These are phyloP conservation scores for Aspergillus tamarii DNA, from an alignment of 2,329 filamentous ascomycete genomes.

Conservation along the genomic window DNA sequence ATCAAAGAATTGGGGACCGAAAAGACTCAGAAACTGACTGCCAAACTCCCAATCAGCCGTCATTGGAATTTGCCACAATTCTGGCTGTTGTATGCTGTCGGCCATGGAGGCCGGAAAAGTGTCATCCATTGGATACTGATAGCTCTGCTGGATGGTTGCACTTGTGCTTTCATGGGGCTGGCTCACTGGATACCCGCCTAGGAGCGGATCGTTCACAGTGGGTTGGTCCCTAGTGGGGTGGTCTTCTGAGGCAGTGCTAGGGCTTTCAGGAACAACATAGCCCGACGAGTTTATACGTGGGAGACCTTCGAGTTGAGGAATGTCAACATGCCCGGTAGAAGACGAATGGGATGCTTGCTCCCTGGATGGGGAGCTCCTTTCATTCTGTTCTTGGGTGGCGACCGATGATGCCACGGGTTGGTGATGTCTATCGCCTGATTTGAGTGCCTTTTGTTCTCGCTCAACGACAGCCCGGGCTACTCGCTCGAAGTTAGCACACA, in stretches of 20 bases:
- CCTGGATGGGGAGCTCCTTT: slow-evolving; percentile 11
- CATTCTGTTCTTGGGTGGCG: not conserved
- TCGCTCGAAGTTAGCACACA: slow-evolving; percentile 89
- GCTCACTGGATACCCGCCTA: not conserved
- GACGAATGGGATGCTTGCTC: slow-evolving; percentile 10
- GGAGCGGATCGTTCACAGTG: not conserved
- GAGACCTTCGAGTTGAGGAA: slow-evolving; percentile 34
- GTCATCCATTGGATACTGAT: slow-evolving; percentile 12
- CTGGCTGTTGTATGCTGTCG: slow-evolving; percentile 41
- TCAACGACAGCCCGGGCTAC: slow-evolving; percentile 86
- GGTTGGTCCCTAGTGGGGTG: not conserved
- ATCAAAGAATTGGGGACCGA: slow-evolving; percentile 15
- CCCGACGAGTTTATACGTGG: slow-evolving; percentile 37
- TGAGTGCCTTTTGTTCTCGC: slow-evolving; percentile 75
- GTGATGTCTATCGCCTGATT: slow-evolving; percentile 29
- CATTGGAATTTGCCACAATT: slow-evolving; percentile 90
- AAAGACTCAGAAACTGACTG: slow-evolving; percentile 29
- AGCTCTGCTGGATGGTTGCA: not conserved
- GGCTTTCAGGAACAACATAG: slow-evolving; percentile 36
- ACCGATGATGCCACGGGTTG: slow-evolving; percentile 8
- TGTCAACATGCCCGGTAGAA: slow-evolving; percentile 20
- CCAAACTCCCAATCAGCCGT: slow-evolving; percentile 77
- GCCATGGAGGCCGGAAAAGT: slow-evolving; percentile 28
- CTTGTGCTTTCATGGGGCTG: not conserved
- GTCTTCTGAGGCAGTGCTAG: slow-evolving; percentile 11